phyloP scores from a whole-genome alignment of 768 basidiomycete genomes.

The Xerocomus spinulosus region DNA sequence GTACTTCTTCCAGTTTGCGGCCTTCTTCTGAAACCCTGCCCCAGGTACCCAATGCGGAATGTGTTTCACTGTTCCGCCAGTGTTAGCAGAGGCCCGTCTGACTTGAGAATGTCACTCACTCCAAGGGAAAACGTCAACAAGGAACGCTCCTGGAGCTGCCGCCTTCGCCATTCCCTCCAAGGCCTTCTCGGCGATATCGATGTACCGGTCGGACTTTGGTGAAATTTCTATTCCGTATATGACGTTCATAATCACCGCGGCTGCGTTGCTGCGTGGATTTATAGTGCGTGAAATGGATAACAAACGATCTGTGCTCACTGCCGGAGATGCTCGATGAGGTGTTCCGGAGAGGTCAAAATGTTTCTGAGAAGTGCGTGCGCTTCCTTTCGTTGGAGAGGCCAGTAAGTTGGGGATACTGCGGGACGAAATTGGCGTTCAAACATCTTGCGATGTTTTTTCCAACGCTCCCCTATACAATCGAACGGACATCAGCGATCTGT shows the following conservation, averaged over 20 bases:
- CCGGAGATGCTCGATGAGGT: constrained; percentile 46
- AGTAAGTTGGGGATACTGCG: constrained; percentile 36
- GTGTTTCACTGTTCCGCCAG: constrained; percentile 40
- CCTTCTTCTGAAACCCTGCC: constrained; percentile 47
- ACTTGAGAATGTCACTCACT: constrained; percentile 19
- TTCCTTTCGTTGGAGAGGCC: constrained; percentile 44
- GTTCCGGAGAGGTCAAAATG: constrained; percentile 39
- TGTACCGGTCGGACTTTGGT: constrained; percentile 41
- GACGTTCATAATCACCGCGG: constrained; percentile 50
- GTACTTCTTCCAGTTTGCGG: constrained; percentile 44
- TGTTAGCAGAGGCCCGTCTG: constrained; percentile 1
- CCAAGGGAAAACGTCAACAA: constrained; percentile 48
- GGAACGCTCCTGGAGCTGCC: constrained; percentile 48
- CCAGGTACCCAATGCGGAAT: constrained; percentile 51
- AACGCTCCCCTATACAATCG: constrained; percentile 40
- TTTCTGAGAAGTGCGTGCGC: constrained; percentile 42
- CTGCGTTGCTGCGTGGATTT: constrained; percentile 38
- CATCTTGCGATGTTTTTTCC: constrained; percentile 49
- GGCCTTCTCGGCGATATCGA: constrained; percentile 50
- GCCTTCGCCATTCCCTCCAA: constrained; percentile 48
- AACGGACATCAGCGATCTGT: neutral
- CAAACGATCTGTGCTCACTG: constrained; percentile 34
- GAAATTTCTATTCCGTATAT: constrained; percentile 47
- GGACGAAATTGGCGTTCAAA: constrained; percentile 51
- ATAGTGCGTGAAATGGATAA: neutral